phyloP scores from a whole-genome alignment of 2,329 filamentous ascomycete species.

The Fusarium abutilonis region DNA sequence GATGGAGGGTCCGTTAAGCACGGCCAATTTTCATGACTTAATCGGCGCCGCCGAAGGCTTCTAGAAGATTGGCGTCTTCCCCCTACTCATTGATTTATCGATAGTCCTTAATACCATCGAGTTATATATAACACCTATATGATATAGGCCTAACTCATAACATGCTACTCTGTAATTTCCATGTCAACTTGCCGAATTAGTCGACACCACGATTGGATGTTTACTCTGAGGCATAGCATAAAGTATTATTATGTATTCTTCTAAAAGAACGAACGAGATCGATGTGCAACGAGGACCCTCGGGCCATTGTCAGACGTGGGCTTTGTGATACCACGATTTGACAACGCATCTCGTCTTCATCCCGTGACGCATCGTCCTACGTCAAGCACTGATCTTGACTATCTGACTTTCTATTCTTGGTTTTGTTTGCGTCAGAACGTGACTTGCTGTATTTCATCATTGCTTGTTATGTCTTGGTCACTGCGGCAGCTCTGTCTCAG shows the following conservation, averaged over 20 bases:
- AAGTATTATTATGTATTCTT: background rate
- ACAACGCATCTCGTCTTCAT: slow-evolving; percentile 27
- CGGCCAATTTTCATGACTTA: slow-evolving; percentile 4
- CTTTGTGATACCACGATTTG: slow-evolving; percentile 19
- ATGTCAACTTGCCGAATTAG: background rate
- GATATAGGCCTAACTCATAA: background rate
- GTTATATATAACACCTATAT: background rate
- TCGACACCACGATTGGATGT: background rate
- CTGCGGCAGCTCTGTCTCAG: background rate
- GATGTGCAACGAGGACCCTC: slow-evolving; percentile 9
- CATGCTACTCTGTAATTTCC: slow-evolving; percentile 8
- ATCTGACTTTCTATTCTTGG: background rate
- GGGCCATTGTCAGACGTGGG: slow-evolving; percentile 17
- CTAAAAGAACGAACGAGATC: background rate
- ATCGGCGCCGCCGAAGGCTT: slow-evolving; percentile 36
- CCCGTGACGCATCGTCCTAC: slow-evolving; percentile 28
- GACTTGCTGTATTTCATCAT: background rate
- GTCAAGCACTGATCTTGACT: background rate
- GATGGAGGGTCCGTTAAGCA: slow-evolving; percentile 3
- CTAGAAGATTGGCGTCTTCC: slow-evolving; percentile 22
- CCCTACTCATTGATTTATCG: background rate
- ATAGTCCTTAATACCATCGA: background rate
- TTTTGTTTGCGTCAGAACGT: background rate
- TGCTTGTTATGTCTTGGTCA: background rate
- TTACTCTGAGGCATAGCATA: background rate